A percentile compares a stretch with the other conserved stretches of the same genome.
These are phyloP conservation scores for Aspergillus versicolor DNA, from an alignment of 2,329 filamentous ascomycete species.

Conservation along the genomic window DNA sequence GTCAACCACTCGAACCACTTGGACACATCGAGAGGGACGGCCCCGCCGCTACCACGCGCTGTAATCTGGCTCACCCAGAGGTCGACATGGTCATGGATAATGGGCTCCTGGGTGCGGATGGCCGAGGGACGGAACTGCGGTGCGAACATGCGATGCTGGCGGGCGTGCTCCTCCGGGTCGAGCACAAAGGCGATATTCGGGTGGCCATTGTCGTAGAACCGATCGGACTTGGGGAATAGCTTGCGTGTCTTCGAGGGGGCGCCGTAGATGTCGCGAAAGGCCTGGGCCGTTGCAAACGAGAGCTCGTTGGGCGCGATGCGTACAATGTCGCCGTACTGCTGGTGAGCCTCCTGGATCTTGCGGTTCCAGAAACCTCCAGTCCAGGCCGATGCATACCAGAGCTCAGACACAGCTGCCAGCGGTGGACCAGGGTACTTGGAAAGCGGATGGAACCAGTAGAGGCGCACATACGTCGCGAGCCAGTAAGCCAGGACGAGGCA, in stretches of 20 bases:
- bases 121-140: neutral
- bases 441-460: neutral
- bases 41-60: neutral
- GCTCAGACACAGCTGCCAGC: neutral
- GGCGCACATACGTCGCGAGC: neutral
- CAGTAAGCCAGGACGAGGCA: neutral
- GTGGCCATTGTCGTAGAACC: neutral
- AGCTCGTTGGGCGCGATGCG: conserved; percentile 2
- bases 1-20: conserved; percentile 15
- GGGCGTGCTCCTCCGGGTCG: neutral
- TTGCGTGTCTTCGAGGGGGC: neutral
- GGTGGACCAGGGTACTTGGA: neutral
- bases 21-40: neutral
- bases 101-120: neutral
- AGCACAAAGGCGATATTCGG: neutral
- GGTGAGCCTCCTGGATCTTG: neutral
- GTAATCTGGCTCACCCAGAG: neutral
- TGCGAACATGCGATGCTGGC: neutral
- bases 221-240: conserved; percentile 1
- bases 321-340: neutral
- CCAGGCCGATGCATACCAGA: neutral
- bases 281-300: neutral
- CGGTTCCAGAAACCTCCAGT: neutral
- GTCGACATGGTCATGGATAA: neutral
- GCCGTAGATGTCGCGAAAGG: conserved; percentile 1